Evolutionary conservation across 108 stramenopile species (phyloP).

Genomic region (Stephanodiscus minutulus): DNA sequence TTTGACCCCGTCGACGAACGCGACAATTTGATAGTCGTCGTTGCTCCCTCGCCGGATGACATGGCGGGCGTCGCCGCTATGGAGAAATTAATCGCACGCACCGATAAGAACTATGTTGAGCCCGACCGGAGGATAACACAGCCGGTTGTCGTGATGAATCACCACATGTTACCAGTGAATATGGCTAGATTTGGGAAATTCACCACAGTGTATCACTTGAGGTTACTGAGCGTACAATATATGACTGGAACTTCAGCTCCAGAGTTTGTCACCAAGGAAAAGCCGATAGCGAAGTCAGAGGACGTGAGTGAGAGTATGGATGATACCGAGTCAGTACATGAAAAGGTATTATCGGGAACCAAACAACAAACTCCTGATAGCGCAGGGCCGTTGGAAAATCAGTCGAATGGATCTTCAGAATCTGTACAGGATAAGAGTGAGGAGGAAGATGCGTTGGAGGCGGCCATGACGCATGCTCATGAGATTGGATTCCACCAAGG

Average conservation of each 20-base stretch:
- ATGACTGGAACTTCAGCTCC: constrained; percentile 70
- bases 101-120: constrained; percentile 42
- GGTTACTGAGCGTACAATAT: constrained; percentile 82
- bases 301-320: constrained; percentile 18
- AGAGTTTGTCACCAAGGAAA: constrained; percentile 52
- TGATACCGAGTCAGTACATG: constrained; percentile 7
- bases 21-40: constrained; percentile 83
- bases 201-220: constrained; percentile 82
- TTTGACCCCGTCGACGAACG: constrained; percentile 83
- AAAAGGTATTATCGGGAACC: constrained; percentile 11
- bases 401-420: constrained; percentile 6
- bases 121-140: constrained; percentile 53
- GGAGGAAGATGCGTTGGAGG: constrained; percentile 71
- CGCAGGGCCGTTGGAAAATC: background rate
- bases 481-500: constrained; percentile 78
- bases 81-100: constrained; percentile 63
- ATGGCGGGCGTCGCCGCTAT: constrained; percentile 70
- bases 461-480: constrained; percentile 81
- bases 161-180: constrained; percentile 82
- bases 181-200: constrained; percentile 60
- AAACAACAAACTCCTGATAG: constrained; percentile 9
- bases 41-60: constrained; percentile 87
- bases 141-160: constrained; percentile 83
- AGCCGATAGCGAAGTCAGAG: constrained; percentile 1
- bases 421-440: constrained; percentile 15